Percentiles rank a stretch among this genome's conserved stretches.
Evolutionary conservation across 768 basidiomycete species (phyloP).

Genomic region (Suillus paluster): DNA sequence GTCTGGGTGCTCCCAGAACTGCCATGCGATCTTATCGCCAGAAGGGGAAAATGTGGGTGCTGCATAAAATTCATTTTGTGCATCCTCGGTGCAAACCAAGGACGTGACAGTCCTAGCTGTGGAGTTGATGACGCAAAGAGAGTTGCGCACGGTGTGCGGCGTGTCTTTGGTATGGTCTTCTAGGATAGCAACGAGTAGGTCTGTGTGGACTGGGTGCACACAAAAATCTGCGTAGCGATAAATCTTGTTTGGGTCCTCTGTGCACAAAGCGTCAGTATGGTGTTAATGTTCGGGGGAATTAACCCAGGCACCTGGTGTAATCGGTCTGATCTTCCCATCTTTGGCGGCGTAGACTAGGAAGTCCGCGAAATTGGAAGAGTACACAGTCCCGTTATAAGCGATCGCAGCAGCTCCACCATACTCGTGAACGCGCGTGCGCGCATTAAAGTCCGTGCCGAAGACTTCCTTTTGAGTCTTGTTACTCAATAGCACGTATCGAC

Average conservation of each 20-base stretch:
- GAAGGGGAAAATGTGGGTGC: conserved; percentile 58
- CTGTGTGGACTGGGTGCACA: conserved; percentile 52
- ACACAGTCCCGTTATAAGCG: conserved; percentile 51
- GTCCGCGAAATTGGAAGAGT: conserved; percentile 63
- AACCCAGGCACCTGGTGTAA: conserved; percentile 59
- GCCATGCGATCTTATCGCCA: conserved; percentile 59
- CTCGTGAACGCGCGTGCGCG: conserved; percentile 63
- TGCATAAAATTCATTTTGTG: conserved; percentile 55
- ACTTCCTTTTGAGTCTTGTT: conserved; percentile 52
- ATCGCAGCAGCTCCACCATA: conserved; percentile 71
- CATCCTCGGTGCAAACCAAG: conserved; percentile 56
- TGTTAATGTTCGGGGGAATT: too few relatives aligned
- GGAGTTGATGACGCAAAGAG: conserved; percentile 58
- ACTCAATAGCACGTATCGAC: conserved; percentile 61
- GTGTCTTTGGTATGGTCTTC: conserved; percentile 64
- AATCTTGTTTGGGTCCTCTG: conserved; percentile 13
- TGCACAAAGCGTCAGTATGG: neutral
- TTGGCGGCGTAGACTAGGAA: conserved; percentile 54
- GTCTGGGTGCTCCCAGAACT: conserved; percentile 65
- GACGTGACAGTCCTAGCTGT: conserved; percentile 40
- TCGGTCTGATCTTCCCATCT: conserved; percentile 31
- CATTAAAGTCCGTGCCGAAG: conserved; percentile 58
- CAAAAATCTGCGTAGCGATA: conserved; percentile 56
- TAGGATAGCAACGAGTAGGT: conserved; percentile 58
- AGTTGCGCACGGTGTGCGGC: conserved; percentile 49